Evolutionary conservation across 139 green algal genomes (phyloP), one percentile per base, ranked within the genome.

Genomic region (Penium margaritaceum): DNA sequence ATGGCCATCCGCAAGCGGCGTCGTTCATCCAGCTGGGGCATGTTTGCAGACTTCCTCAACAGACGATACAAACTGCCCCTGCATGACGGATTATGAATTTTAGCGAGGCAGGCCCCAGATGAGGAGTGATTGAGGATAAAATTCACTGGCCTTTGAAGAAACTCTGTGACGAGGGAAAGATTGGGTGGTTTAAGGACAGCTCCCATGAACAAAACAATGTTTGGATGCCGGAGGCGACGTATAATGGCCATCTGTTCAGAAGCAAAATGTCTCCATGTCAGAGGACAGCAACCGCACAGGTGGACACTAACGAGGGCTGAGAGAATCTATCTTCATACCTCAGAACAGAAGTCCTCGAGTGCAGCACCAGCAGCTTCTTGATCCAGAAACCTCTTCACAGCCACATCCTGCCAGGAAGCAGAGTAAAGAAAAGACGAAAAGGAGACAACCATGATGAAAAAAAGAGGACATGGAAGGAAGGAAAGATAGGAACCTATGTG

Each of bases 91-190:
- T n/a, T n/a, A n/a, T n/a, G n/a, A n/a, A n/a, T n/a, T n/a, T n/a
- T n/a, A n/a, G n/a, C n/a, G n/a, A n/a, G n/a, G n/a, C n/a, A n/a
- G n/a, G n/a, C n/a, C n/a, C n/a, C n/a, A n/a, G n/a, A n/a, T n/a
- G n/a, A n/a, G n/a, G n/a, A n/a, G n/a, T n/a, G n/a, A n/a, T n/a
- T n/a, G n/a, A n/a, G n/a, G n/a, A 60, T 24, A 60, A n/a, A 57
- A 57, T 24, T 27, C 17, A 44, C 58, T 6, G 27, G 36, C 54
- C 74, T 75, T 24, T 33, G 76, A 3, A 89, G 64, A 43, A 89
- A 92, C 46, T 93, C 84, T 12, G 86, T 92, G 38, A 94, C 84
- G 67, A 94, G 94, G 63, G 72, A 85, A 32, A 94, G 80, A 77
- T 90, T 84, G 17, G 86, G 82, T 9, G 84, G 82, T 15, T 57